Evolutionary conservation across 768 basidiomycete species (phyloP).

Genomic region (Xanthoconium purpureum): DNA sequence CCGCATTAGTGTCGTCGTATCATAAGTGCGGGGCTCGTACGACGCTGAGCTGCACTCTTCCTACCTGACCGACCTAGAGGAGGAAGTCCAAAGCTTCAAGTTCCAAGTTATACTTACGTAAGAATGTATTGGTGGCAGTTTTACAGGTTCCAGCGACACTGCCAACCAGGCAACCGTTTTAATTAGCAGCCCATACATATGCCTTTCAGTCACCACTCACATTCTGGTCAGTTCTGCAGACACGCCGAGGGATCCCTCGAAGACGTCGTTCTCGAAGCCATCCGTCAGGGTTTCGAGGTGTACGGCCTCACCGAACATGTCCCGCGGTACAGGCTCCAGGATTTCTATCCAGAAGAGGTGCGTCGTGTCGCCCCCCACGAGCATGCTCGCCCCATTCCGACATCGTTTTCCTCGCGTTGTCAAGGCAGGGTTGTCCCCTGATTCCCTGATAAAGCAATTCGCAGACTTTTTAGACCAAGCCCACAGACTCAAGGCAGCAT

Average conservation of each 20-base stretch:
- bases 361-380: conserved; percentile 9
- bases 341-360: conserved; percentile 97
- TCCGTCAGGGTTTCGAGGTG: conserved; percentile 69
- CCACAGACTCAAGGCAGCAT: conserved; percentile 62
- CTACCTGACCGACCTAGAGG: neutral
- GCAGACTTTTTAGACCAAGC: conserved; percentile 74
- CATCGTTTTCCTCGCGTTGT: conserved; percentile 16
- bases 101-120: conserved; percentile 16
- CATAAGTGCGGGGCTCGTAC: conserved; percentile 24
- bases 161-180: conserved; percentile 1
- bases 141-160: conserved; percentile 2
- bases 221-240: conserved; percentile 91
- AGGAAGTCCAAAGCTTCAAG: too few species aligned
- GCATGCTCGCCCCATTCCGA: neutral
- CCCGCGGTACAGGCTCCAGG: conserved; percentile 75
- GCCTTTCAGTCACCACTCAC: conserved; percentile 83
- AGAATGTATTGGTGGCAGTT: conserved; percentile 2
- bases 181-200: conserved; percentile 27
- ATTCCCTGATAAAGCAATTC: conserved; percentile 62
- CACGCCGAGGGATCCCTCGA: conserved; percentile 82
- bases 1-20: conserved; percentile 13
- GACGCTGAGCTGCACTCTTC: neutral
- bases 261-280: conserved; percentile 78
- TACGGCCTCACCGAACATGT: conserved; percentile 93
- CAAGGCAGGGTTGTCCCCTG: conserved; percentile 55